phyloP scores from a whole-genome alignment of 805 yeast genomes.

The Kuraishia borneana region DNA sequence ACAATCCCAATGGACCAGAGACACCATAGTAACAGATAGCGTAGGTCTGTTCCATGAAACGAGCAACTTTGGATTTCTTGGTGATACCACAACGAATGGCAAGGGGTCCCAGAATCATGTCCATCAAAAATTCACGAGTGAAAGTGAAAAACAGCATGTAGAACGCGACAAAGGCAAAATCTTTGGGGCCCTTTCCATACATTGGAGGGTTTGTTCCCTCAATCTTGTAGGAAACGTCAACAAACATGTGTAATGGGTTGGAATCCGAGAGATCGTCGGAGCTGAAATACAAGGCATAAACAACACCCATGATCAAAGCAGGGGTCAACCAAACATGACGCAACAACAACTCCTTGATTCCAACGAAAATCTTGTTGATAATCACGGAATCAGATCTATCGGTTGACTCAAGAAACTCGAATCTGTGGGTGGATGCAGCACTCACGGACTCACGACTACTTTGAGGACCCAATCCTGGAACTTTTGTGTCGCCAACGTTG shows the following conservation, averaged over 20 bases:
- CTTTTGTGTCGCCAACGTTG: slow-evolving; percentile 61
- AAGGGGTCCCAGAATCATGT: slow-evolving; percentile 61
- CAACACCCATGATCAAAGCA: slow-evolving; percentile 29
- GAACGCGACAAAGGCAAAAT: slow-evolving; percentile 66
- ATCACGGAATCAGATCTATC: slow-evolving; percentile 37
- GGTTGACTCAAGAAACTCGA: too few species aligned
- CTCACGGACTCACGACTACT: background rate
- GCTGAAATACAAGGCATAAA: slow-evolving; percentile 33
- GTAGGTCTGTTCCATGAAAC: slow-evolving; percentile 93
- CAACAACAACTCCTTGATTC: slow-evolving; percentile 45
- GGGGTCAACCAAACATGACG: slow-evolving; percentile 71
- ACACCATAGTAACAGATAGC: slow-evolving; percentile 70
- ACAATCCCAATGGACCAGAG: slow-evolving; percentile 79
- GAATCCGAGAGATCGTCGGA: slow-evolving; percentile 47
- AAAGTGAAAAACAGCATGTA: slow-evolving; percentile 86
- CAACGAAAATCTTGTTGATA: slow-evolving; percentile 40
- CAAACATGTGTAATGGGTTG: slow-evolving; percentile 54
- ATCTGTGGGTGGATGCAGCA: too few species aligned
- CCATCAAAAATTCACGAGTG: slow-evolving; percentile 85
- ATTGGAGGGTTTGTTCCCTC: slow-evolving; percentile 40
- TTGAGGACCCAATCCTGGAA: slow-evolving; percentile 23
- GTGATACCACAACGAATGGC: slow-evolving; percentile 44
- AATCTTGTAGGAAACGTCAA: slow-evolving; percentile 53
- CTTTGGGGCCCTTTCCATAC: slow-evolving; percentile 84
- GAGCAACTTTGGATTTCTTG: slow-evolving; percentile 44